phyloP scores from a whole-genome alignment of 192 early-diverging fungal genomes.

The Jimgerdemannia lactiflua region DNA sequence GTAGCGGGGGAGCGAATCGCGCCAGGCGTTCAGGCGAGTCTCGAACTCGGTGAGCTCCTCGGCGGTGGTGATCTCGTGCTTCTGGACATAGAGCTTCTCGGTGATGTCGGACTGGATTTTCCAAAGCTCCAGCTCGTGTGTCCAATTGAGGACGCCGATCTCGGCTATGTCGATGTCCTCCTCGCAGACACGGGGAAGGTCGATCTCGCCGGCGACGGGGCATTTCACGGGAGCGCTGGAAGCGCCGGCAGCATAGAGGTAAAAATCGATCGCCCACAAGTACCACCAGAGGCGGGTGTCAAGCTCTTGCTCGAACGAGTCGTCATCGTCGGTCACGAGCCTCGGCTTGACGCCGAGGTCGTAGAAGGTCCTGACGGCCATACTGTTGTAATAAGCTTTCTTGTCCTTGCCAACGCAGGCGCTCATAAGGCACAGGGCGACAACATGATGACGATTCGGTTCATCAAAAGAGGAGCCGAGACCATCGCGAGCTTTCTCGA shows the following conservation, averaged over 20 bases:
- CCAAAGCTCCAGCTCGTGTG: slow-evolving; percentile 18
- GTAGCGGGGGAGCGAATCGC: slow-evolving; percentile 17
- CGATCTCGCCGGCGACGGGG: slow-evolving; percentile 9
- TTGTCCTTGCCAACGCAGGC: slow-evolving; percentile 2
- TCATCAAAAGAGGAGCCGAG: slow-evolving; percentile 27
- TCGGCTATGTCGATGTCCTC: slow-evolving; percentile 35
- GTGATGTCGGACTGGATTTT: slow-evolving; percentile 24
- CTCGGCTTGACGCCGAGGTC: slow-evolving; percentile 29
- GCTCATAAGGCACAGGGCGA: slow-evolving; percentile 22
- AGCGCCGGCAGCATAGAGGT: slow-evolving; percentile 19
- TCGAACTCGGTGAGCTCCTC: slow-evolving; percentile 23
- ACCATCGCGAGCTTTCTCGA: slow-evolving; percentile 27
- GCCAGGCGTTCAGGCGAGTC: slow-evolving; percentile 6
- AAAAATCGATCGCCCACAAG: slow-evolving; percentile 30
- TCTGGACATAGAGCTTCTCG: slow-evolving; percentile 16
- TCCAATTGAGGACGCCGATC: slow-evolving; percentile 16
- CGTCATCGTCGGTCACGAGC: slow-evolving; percentile 20
- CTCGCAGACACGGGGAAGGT: slow-evolving; percentile 23
- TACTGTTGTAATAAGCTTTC: slow-evolving; percentile 24
- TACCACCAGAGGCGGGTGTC: slow-evolving; percentile 38
- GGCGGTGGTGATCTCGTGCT: slow-evolving; percentile 15
- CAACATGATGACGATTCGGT: slow-evolving; percentile 27
- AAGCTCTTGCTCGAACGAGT: slow-evolving; percentile 28
- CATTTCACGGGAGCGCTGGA: slow-evolving; percentile 15
- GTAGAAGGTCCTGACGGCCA: slow-evolving; percentile 24